Conservation (phyloP, 2,329 filamentous ascomycete genomes). For the Arachnomyces sp. region DNA sequence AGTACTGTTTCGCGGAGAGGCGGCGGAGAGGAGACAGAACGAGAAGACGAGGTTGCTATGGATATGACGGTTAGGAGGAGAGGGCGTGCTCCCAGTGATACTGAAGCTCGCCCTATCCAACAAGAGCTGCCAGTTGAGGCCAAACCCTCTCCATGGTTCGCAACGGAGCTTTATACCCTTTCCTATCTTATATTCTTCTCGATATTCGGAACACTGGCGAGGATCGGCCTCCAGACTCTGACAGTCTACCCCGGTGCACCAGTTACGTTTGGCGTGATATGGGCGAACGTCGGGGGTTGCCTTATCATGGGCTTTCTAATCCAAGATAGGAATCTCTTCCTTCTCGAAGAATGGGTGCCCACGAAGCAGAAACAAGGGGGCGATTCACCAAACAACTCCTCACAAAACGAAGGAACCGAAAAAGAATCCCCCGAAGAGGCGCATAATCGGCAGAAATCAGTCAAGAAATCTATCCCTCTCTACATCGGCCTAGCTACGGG, state of each 20-base stretch:
- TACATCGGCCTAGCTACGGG: slow-evolving; percentile 81
- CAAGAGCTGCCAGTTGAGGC: slow-evolving; percentile 7
- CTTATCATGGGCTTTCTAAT: slow-evolving; percentile 76
- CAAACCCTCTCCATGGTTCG: slow-evolving; percentile 38
- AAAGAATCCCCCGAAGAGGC: slow-evolving; percentile 28
- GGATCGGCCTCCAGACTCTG: slow-evolving; percentile 69
- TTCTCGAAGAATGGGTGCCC: slow-evolving; percentile 52
- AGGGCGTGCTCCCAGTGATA: slow-evolving; percentile 8
- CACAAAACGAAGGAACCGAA: slow-evolving; percentile 1
- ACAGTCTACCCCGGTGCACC: slow-evolving; percentile 73
- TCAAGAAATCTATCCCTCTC: slow-evolving; percentile 79
- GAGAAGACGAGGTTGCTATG: too few relatives aligned
- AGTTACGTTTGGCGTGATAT: slow-evolving; percentile 64
- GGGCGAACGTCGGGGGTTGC: slow-evolving; percentile 80
- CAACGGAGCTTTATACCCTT: slow-evolving; percentile 59
- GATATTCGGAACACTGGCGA: slow-evolving; percentile 72
- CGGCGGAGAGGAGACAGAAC: background rate
- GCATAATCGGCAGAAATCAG: slow-evolving; percentile 48
- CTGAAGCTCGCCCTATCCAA: slow-evolving; percentile 10
- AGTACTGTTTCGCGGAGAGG: background rate
- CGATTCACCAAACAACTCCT: background rate
- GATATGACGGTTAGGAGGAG: too few relatives aligned
- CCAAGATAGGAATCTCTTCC: slow-evolving; percentile 68
- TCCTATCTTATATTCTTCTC: slow-evolving; percentile 82
- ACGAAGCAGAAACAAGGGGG: slow-evolving; percentile 17